Evolutionary conservation across 257 asterid genomes (phyloP), one percentile per base, ranked within the genome.

Genomic region (Paulownia fortunei): DNA sequence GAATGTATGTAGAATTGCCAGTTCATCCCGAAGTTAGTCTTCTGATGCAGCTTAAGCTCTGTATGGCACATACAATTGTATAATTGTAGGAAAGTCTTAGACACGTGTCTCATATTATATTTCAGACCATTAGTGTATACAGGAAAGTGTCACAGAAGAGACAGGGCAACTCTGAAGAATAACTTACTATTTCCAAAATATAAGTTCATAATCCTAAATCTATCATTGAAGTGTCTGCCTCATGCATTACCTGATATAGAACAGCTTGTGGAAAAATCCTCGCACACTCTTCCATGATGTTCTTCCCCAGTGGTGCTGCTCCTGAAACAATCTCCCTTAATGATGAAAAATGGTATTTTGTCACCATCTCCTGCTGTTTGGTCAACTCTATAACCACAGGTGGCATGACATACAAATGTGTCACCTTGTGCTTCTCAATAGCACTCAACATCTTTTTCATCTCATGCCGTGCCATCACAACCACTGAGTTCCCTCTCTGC

Each of bases 231-330:
- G n/a, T n/a, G 5, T 5, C 5, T 34, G 37, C 37, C 2, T 18
- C 64, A 32, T 19, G 3, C 8, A 19, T 26, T 54, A 86, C 88
- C 81, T 78, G 87, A 46, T 19, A 32, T 51, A 80, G 9, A 27
- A 46, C 78, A 52, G 85, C 72, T 5, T 42, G 49, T 15, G 87
- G 86, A 39, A 74, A 82, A 64, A 70, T 4, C 76, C 79, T 82
- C 11, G 77, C 76, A 69, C 82, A 84, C 13, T 68, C 83, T 47
- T 78, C 81, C 60, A 80, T 76, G 30, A 82, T 64, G 11, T 86
- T 86, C 78, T 82, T 84, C 52, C 82, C 85, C 21, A 75, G 34
- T 12, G 85, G 86, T 6, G 89, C 85, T 59, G 87, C 92, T 24
- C 86, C 88, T 0, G 84, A 78, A 62, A 54, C 67, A 19, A 88